A percentile compares a stretch with the other conserved stretches of the same genome.
These are phyloP conservation scores for Manihot esculenta DNA, from an alignment of 441 rosid genomes.

Conservation along the genomic window DNA sequence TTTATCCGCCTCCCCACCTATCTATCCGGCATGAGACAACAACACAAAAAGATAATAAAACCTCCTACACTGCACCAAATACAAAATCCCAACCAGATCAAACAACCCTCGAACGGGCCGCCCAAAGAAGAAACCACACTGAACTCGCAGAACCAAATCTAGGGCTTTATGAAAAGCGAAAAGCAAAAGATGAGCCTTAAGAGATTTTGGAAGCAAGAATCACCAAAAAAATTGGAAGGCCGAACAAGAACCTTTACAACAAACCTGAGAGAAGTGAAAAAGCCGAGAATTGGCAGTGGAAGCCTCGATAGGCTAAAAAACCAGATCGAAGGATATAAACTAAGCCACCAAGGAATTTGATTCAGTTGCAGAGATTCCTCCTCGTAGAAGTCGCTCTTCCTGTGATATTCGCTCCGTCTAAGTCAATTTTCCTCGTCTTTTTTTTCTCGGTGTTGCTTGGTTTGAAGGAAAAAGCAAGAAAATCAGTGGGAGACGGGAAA, in stretches of 20 bases:
- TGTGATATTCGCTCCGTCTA: not conserved
- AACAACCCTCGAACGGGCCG: constrained; percentile 5
- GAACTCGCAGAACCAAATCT: constrained; percentile 18
- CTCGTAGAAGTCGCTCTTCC: not conserved
- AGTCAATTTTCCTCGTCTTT: not conserved
- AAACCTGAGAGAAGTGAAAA: constrained; percentile 16
- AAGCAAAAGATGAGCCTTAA: not conserved
- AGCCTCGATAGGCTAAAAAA: not conserved
- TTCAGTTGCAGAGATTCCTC: not conserved
- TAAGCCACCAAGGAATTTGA: not conserved
- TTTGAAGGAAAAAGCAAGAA: constrained; percentile 18
- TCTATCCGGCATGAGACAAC: constrained; percentile 7
- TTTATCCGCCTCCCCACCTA: not conserved
- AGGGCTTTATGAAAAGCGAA: constrained; percentile 17
- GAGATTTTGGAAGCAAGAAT: not conserved
- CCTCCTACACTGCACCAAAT: constrained; percentile 8
- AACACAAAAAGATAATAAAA: not conserved
- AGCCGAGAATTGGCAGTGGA: constrained; percentile 22
- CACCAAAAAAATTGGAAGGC: not conserved
- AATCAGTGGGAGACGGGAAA: constrained; percentile 19
- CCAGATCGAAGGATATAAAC: constrained; percentile 13
- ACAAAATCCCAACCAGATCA: constrained; percentile 8
- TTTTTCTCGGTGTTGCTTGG: constrained; percentile 31
- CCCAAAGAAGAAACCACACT: not conserved
- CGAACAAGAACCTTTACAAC: constrained; percentile 6